Evolutionary conservation across 192 early-diverging fungal genomes (phyloP).

Genomic region (Haplosporangium gracile): DNA sequence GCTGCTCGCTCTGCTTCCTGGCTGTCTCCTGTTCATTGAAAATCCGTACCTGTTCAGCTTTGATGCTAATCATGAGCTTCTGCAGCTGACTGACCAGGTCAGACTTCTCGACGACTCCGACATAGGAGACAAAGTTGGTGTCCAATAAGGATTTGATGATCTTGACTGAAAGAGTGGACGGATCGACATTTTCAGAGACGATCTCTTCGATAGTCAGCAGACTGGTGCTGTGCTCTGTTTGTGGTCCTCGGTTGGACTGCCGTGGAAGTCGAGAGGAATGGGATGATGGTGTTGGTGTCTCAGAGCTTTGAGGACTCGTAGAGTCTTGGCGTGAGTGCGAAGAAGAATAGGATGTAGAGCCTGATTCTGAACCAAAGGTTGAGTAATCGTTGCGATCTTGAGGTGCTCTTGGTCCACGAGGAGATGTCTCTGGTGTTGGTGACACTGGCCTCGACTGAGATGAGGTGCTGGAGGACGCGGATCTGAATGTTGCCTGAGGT

Average conservation of each 20-base stretch:
- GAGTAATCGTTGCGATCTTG: constrained; percentile 31
- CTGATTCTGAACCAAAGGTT: neutral
- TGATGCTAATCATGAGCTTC: constrained; percentile 67
- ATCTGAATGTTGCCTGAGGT: neutral
- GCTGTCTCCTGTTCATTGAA: constrained; percentile 6
- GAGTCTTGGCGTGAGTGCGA: neutral
- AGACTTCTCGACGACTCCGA: constrained; percentile 77
- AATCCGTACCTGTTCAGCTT: constrained; percentile 57
- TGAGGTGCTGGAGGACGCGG: neutral
- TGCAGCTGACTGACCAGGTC: constrained; percentile 77
- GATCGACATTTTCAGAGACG: constrained; percentile 15
- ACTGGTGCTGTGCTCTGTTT: neutral
- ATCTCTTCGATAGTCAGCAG: constrained; percentile 24
- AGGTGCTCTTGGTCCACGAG: neutral
- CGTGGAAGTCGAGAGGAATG: constrained; percentile 1
- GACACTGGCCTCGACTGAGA: neutral
- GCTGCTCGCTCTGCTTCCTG: neutral
- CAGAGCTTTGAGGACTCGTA: neutral
- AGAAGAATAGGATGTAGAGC: neutral
- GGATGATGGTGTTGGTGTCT: neutral
- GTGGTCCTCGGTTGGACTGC: constrained; percentile 20
- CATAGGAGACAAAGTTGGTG: constrained; percentile 72
- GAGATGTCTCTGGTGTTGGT: neutral
- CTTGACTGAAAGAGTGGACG: constrained; percentile 52
- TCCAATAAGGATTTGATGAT: constrained; percentile 77